Conservation (phyloP, 2,329 filamentous ascomycete species). For the Arthrobotrys iridis region DNA sequence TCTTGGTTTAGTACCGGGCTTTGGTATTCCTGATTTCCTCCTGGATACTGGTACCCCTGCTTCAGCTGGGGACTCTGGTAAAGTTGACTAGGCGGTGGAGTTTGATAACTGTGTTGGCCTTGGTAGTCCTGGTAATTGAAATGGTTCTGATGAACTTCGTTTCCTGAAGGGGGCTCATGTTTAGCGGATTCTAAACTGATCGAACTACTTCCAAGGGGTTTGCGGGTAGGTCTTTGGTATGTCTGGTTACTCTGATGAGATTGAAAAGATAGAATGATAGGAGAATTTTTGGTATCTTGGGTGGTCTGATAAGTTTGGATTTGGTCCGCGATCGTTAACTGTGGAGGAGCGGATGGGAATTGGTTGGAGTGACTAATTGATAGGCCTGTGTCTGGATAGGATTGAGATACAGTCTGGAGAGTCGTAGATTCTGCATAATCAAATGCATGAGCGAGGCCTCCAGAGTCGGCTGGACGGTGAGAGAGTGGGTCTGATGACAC, state of each 20-base stretch:
- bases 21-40: neutral
- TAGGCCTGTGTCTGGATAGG: neutral
- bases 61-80: slow-evolving; percentile 9
- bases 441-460: neutral
- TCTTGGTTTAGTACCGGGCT: neutral
- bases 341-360: neutral
- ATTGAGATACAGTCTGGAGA: neutral
- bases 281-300: neutral
- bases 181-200: neutral
- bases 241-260: slow-evolving; percentile 7
- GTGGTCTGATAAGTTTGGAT: slow-evolving; percentile 37
- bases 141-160: neutral
- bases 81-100: slow-evolving; percentile 13
- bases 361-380: neutral
- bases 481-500: neutral
- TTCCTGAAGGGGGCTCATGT: neutral
- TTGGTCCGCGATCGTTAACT: slow-evolving; percentile 34
- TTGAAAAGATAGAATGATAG: neutral
- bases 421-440: neutral
- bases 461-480: neutral
- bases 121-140: slow-evolving; percentile 23
- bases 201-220: slow-evolving; percentile 20
- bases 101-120: slow-evolving; percentile 14
- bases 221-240: slow-evolving; percentile 29
- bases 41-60: slow-evolving; percentile 14